Evolutionary conservation across 169 alveolate genomes (phyloP), one percentile per base, ranked within the genome.

Genomic region (Plasmodium billcollinsi): DNA sequence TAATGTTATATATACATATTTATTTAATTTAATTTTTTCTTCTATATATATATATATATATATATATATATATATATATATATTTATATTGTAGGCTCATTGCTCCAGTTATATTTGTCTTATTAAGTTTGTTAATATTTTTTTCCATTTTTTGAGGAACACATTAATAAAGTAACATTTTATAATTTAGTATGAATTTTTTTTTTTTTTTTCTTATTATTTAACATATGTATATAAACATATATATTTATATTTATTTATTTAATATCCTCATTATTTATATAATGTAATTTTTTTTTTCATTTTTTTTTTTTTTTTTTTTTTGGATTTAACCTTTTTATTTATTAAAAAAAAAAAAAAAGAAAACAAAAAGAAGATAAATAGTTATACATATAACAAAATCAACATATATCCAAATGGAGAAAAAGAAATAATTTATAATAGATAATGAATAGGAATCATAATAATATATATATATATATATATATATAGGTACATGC

Each of bases 81-180:
- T 14, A 39, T n/a, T 18, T 43, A 7, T 52, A 14, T 8, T 54
- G 14, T 71, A 80, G 90, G 73, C 70, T 80, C 18, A 66, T 80
- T 15, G 65, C 80, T 18, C 90, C 90, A 43, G 83, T 80, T 20
- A 80, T 67, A 67, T 80, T 66, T 67, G 90, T 80, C 49, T n/a
- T 80, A 45, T 59, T 80, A 62, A 80, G 90, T 69, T 29, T 80
- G 73, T 49, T 80, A 29, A 69, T 80, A 80, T 69, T 80, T 20
- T 66, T 52, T 9, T 67, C 90, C 14, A 67, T 80, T 66, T 80
- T 61, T 61, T 61, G 29, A 61, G 5, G 24, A 56, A 56, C 21
- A 2, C 65, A 56, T n/a, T 4, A 33, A 33, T 33, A 7, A 33
- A 5, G 6, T 15, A 56, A 2, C 7, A 56, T 56, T 56, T 52